Percentiles rank a stretch among this genome's conserved stretches.
Conservation (phyloP, 176 grass and related monocot species). For the Metroxylon sagu region DNA sequence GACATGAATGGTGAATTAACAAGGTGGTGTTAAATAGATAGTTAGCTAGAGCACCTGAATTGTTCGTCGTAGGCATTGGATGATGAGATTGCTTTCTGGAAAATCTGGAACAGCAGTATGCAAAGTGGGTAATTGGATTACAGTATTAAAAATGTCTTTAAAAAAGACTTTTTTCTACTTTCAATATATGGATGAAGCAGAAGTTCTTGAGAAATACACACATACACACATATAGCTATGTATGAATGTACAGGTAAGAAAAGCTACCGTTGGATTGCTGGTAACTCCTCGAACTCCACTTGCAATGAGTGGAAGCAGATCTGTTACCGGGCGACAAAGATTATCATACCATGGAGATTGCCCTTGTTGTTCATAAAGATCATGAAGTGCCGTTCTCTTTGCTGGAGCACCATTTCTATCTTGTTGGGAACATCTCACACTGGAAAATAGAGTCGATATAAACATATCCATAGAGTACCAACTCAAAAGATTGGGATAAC, state of each 20-base stretch:
- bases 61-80: slow-evolving; percentile 91
- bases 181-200: no score
- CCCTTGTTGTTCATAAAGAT: slow-evolving; percentile 82
- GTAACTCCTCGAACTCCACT: slow-evolving; percentile 86
- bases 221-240: no score
- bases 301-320: slow-evolving; percentile 72
- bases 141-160: neutral
- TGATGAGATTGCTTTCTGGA: slow-evolving; percentile 92
- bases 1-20: neutral
- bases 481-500: neutral
- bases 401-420: slow-evolving; percentile 65
- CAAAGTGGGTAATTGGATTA: neutral
- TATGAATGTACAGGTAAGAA: neutral
- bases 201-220: no score
- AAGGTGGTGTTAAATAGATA: neutral
- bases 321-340: slow-evolving; percentile 85
- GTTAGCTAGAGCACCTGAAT: slow-evolving; percentile 40
- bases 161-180: no score
- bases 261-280: slow-evolving; percentile 86
- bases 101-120: slow-evolving; percentile 48
- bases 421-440: slow-evolving; percentile 43
- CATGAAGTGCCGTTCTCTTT: slow-evolving; percentile 66
- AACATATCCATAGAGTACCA: neutral
- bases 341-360: slow-evolving; percentile 99
- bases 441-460: neutral